A percentile compares a stretch with the other conserved stretches of the same genome.
Conservation (phyloP, 176 grass and related monocot species). For the Bromus sterilis region DNA sequence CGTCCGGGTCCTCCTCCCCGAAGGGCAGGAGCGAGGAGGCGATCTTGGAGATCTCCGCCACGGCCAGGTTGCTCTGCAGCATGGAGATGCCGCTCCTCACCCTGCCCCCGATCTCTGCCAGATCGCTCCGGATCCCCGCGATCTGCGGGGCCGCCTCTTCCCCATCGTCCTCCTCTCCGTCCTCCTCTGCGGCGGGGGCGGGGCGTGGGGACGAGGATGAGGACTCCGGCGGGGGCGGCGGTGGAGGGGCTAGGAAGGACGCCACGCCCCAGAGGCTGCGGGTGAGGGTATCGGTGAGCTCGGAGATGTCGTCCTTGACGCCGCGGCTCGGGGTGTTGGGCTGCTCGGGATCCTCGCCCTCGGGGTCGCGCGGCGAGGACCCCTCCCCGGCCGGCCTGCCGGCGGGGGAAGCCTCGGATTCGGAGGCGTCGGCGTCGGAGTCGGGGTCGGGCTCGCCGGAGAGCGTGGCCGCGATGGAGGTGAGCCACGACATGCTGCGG, state of each 20-base stretch:
- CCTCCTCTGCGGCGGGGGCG: not conserved
- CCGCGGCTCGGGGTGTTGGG: slow-evolving; percentile 37
- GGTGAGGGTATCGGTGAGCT: slow-evolving; percentile 67
- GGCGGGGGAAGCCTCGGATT: not conserved
- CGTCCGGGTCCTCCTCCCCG: slow-evolving; percentile 36
- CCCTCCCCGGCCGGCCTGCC: not conserved
- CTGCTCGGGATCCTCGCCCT: slow-evolving; percentile 31
- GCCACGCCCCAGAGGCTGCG: slow-evolving; percentile 72
- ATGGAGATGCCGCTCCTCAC: slow-evolving; percentile 68
- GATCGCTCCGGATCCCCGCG: slow-evolving; percentile 62
- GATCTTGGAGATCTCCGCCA: slow-evolving; percentile 75
- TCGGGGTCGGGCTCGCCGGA: slow-evolving; percentile 28
- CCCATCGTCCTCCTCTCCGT: not conserved
- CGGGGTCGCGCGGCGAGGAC: not conserved
- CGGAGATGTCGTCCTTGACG: slow-evolving; percentile 62
- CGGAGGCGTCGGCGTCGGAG: slow-evolving; percentile 1
- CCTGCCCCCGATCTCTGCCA: slow-evolving; percentile 65
- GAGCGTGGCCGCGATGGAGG: slow-evolving; percentile 55
- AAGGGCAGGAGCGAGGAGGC: slow-evolving; percentile 79
- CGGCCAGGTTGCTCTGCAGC: slow-evolving; percentile 44
- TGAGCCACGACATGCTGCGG: slow-evolving; percentile 52
- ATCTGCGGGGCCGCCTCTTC: slow-evolving; percentile 33
- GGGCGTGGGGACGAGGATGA: slow-evolving; percentile 1
- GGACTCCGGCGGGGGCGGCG: not conserved
- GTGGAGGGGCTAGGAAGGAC: slow-evolving; percentile 43